Percentiles rank a stretch among this genome's conserved stretches.
Conservation (phyloP, 2,329 filamentous ascomycete species). For the Podosphaera xanthii region DNA sequence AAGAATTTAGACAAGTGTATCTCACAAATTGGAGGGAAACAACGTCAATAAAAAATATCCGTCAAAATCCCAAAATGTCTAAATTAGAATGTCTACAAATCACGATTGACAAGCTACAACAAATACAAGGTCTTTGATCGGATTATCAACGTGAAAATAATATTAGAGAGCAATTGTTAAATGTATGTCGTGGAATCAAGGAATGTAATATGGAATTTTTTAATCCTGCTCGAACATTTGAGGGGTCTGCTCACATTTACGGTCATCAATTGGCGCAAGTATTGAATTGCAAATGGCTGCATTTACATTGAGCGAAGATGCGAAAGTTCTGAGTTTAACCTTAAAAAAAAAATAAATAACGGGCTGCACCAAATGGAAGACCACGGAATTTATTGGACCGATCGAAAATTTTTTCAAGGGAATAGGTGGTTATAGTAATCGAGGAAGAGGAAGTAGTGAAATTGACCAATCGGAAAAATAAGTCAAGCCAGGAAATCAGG, state of each 20-base stretch:
- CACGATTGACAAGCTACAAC: neutral
- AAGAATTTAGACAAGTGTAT: neutral
- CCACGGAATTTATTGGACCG: neutral
- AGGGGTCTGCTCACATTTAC: neutral
- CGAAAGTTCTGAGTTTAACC: no score
- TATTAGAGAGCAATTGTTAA: neutral
- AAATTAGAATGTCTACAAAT: neutral
- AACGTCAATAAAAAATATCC: neutral
- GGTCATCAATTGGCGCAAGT: neutral
- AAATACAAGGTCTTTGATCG: neutral
- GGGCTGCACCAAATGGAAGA: neutral
- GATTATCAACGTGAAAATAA: neutral
- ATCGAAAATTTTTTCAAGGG: neutral
- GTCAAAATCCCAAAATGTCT: neutral
- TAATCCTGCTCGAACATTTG: neutral
- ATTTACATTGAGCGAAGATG: neutral
- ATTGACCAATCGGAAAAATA: no score
- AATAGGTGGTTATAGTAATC: neutral
- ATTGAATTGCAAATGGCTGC: neutral
- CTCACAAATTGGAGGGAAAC: neutral
- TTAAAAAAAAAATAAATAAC: no score
- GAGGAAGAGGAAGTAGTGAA: neutral
- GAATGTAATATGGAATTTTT: neutral
- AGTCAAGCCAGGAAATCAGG: neutral
- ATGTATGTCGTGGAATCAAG: neutral